Evolutionary conservation across 331 rosid genomes (phyloP), one percentile per base, ranked within the genome.

Genomic region (Quercus lobata): DNA sequence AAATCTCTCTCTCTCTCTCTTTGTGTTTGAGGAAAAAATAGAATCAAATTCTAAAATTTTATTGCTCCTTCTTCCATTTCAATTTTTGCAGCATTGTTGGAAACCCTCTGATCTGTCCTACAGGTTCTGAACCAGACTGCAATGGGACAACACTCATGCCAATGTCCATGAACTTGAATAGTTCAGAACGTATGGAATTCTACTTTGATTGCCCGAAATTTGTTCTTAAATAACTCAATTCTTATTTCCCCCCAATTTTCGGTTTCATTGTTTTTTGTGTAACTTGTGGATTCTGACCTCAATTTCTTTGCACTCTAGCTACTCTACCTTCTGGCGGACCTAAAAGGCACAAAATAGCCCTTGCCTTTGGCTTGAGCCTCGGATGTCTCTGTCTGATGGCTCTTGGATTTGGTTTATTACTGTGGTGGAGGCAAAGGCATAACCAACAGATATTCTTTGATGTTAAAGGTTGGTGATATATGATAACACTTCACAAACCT

Each of bases 391-490:
- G 92, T 77, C 75, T 88, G 21, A 86, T 88, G 58, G 83, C 82
- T 22, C 29, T 88, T 34, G 86, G 84, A 75, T 86, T 88, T 72
- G 92, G 92, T 80, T 19, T 82, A 53, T 68, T 84, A 75, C 85
- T 88, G 69, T 80, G 89, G 85, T 84, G 90, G 92, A 88, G 88
- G 78, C 90, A 88, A 75, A 88, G 83, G 78, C 88, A 75, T 65
- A 80, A 82, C n/a, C 86, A 82, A 76, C 92, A 88, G 73, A 65
- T 89, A 73, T 88, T 88, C 83, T 88, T 86, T 73, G 90, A 88
- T 82, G 92, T 88, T 37, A 88, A 86, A 88, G 92, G 92, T 88
- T 80, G 66, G 79, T 29, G n/a, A 52, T 49, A n/a, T 44, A 58
- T 63, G 25, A 46, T 18, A 70, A 16, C 71, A 56, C 66, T 62